phyloP scores from a whole-genome alignment of 148 eudicot genomes.

The Chenopodium berlandieri region DNA sequence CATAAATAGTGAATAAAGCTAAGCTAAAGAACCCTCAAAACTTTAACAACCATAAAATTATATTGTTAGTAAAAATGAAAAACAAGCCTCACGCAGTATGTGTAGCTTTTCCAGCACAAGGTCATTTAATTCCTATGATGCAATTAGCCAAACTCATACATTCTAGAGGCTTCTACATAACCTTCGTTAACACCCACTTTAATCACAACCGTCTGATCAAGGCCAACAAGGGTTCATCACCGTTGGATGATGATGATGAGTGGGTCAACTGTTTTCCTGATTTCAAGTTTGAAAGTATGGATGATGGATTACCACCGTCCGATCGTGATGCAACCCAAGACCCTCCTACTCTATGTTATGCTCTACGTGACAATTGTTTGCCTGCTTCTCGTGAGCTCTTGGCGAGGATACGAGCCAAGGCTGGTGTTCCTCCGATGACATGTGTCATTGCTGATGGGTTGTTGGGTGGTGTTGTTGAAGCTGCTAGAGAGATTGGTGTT shows the following conservation, averaged over 20 bases:
- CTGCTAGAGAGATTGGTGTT: constrained; percentile 27
- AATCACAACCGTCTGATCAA: constrained; percentile 28
- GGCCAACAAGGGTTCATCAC: constrained; percentile 15
- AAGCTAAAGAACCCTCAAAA: not conserved
- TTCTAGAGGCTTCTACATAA: constrained; percentile 32
- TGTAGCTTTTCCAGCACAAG: constrained; percentile 36
- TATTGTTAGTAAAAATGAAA: too few species aligned
- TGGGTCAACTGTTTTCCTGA: constrained; percentile 14
- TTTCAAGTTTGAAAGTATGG: constrained; percentile 27
- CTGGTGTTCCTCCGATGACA: constrained; percentile 15
- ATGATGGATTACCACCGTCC: constrained; percentile 32
- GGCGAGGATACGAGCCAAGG: not conserved
- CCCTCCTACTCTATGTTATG: constrained; percentile 8
- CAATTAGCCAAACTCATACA: constrained; percentile 41
- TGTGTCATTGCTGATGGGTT: constrained; percentile 24
- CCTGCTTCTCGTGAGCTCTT: constrained; percentile 19
- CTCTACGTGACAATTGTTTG: constrained; percentile 16
- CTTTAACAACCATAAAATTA: not conserved
- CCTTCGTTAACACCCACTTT: constrained; percentile 39
- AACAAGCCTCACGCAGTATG: constrained; percentile 24
- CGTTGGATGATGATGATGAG: not conserved
- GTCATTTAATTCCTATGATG: constrained; percentile 38
- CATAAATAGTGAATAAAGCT: not conserved
- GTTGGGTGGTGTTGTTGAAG: constrained; percentile 23
- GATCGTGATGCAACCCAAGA: constrained; percentile 30